These are phyloP conservation scores for Trichoderma aggressivum DNA, from an alignment of 2,329 filamentous ascomycete genomes.

Conservation along the genomic window DNA sequence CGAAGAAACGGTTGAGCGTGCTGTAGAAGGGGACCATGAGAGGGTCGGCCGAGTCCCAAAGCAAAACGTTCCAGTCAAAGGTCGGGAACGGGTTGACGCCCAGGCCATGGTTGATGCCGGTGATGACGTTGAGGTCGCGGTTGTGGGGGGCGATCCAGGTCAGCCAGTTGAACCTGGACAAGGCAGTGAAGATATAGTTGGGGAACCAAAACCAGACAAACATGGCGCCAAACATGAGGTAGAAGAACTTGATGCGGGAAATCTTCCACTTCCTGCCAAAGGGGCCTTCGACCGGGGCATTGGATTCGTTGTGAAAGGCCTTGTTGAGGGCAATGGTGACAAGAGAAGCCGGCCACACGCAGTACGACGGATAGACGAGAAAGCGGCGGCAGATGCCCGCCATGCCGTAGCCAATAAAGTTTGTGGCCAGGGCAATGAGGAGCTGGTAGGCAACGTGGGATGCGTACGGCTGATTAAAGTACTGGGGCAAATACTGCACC, in stretches of 20 bases:
- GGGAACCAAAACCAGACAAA: conserved; percentile 60
- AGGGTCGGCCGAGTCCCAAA: conserved; percentile 43
- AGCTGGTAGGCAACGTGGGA: conserved; percentile 53
- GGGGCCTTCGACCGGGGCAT: conserved; percentile 40
- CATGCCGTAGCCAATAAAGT: conserved; percentile 58
- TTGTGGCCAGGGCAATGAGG: conserved; percentile 52
- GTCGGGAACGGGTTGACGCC: conserved; percentile 46
- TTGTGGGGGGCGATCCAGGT: conserved; percentile 53
- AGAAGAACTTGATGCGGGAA: conserved; percentile 51
- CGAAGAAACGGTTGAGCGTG: conserved; percentile 60
- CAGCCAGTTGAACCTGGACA: conserved; percentile 55
- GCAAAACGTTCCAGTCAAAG: conserved; percentile 47
- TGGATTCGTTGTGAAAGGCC: conserved; percentile 48
- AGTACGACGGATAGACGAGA: conserved; percentile 54
- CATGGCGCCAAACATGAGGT: conserved; percentile 48
- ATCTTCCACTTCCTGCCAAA: conserved; percentile 44
- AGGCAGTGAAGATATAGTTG: conserved; percentile 50
- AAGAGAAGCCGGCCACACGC: conserved; percentile 56
- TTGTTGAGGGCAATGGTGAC: conserved; percentile 54
- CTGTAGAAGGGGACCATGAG: conserved; percentile 54
- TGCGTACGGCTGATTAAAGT: conserved; percentile 54
- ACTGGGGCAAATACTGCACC: conserved; percentile 50
- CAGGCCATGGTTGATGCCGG: conserved; percentile 44
- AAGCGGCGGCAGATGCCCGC: conserved; percentile 54
- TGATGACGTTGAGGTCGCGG: conserved; percentile 40